Evolutionary conservation across 2,329 filamentous ascomycete genomes (phyloP).

Genomic region (Aureobasidium melanogenum): DNA sequence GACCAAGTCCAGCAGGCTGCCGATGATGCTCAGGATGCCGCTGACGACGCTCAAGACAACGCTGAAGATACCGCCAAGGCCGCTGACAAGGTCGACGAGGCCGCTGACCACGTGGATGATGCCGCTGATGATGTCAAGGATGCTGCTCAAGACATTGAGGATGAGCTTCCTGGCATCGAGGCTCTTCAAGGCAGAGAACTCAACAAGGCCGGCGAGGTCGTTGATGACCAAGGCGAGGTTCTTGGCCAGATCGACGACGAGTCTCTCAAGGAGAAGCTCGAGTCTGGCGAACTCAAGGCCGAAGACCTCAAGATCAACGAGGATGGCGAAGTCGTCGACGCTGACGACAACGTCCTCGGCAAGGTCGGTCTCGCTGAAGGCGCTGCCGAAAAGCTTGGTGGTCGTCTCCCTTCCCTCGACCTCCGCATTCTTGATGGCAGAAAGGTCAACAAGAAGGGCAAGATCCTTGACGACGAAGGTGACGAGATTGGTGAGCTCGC

Average conservation of each 20-base stretch:
- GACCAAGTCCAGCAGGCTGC: conserved; percentile 33
- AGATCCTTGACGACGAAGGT: conserved; percentile 42
- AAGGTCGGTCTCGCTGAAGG: conserved; percentile 43
- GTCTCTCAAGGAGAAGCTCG: conserved; percentile 28
- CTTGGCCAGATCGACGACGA: conserved; percentile 38
- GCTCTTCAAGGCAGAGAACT: conserved; percentile 43
- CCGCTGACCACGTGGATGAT: conserved; percentile 21
- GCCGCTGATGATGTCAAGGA: conserved; percentile 22
- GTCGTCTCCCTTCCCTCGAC: conserved; percentile 32
- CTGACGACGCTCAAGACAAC: conserved; percentile 24
- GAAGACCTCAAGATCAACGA: conserved; percentile 43
- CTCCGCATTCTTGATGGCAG: conserved; percentile 42
- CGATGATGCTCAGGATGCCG: conserved; percentile 26
- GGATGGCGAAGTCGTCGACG: conserved; percentile 41
- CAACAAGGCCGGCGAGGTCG: conserved; percentile 41
- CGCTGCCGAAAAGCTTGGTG: conserved; percentile 38
- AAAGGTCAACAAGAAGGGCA: conserved; percentile 51
- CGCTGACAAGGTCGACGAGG: conserved; percentile 24
- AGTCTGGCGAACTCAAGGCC: conserved; percentile 31
- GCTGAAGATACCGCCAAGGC: conserved; percentile 23
- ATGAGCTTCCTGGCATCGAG: conserved; percentile 43
- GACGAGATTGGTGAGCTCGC: conserved; percentile 43
- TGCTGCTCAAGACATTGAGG: conserved; percentile 32
- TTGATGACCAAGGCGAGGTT: conserved; percentile 41
- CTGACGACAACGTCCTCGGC: conserved; percentile 42